Evolutionary conservation across 441 rosid species (phyloP), one percentile per base, ranked within the genome.

Genomic region (Omphalea diandra): DNA sequence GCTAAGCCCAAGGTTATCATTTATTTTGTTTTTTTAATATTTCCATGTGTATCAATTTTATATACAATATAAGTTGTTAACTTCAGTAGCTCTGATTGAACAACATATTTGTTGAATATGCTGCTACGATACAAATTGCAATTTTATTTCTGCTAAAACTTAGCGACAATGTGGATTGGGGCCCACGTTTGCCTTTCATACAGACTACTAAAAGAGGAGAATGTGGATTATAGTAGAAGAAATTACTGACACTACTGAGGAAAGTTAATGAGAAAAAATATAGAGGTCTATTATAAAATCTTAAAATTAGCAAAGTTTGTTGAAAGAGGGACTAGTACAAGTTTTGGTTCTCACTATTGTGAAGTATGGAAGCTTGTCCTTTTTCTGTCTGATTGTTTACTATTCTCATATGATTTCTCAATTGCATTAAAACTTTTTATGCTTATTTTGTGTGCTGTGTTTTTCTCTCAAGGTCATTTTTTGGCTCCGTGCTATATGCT

Each of bases 1-100:
- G 97, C 97, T 27, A 92, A 90, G 72, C 98, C 97, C 54, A 83
- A 90, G 97, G 99, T 92, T 69, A 8, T 70, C 54, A 33, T 22
- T 32, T 57, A 5, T 5, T 2, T 49, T 65, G 31, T 15, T 31
- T 33, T 41, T 29, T 2, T n/a, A 5, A 26, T 54, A 46, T 41
- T 11, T 11, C 38, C 46, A 61, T 31, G 29, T 70, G 41, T 53
- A 24, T 29, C 33, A 15, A 7, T 61, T 62, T 55, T 33, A 18
- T 15, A 33, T 65, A 2, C 18, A 32, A 32, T 8, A 2, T 65
- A n/a, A n/a, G 22, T 32, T 47, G 4, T 22, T 4, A 52, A 24
- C 56, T 52, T 52, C 24, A 2, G 26, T 53, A 12, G 58, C 5
- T 53, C 26, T 53, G n/a, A 55, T 15, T 55, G 5, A 2, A 27